phyloP scores from a whole-genome alignment of 352 stramenopile species.

The Phytophthora pini region DNA sequence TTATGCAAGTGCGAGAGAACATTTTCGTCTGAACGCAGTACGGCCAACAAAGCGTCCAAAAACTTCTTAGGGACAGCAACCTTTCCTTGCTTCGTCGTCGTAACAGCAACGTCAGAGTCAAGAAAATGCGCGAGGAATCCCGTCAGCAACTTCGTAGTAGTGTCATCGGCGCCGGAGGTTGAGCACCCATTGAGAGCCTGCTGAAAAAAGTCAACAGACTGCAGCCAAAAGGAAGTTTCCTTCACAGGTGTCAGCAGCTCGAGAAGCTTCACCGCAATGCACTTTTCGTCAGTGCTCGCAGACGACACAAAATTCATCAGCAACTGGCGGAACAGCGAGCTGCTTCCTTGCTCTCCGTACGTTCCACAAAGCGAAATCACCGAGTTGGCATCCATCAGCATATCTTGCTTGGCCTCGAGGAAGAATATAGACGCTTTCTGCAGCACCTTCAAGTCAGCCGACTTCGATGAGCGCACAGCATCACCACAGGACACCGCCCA shows the following conservation, averaged over 20 bases:
- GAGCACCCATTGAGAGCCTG: conserved; percentile 47
- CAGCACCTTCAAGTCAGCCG: conserved; percentile 38
- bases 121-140: conserved; percentile 68
- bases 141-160: conserved; percentile 44
- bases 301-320: conserved; percentile 59
- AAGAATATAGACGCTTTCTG: conserved; percentile 51
- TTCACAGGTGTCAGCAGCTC: conserved; percentile 66
- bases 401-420: conserved; percentile 71
- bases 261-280: conserved; percentile 64
- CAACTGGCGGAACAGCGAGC: conserved; percentile 49
- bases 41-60: conserved; percentile 53
- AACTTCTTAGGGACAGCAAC: conserved; percentile 57
- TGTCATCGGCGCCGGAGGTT: conserved; percentile 1
- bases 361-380: conserved; percentile 59
- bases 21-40: conserved; percentile 54
- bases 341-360: conserved; percentile 41
- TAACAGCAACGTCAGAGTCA: conserved; percentile 36
- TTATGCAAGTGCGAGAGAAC: conserved; percentile 36
- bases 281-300: conserved; percentile 48
- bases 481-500: conserved; percentile 48
- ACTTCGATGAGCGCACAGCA: conserved; percentile 25
- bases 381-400: conserved; percentile 75
- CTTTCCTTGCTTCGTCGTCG: conserved; percentile 34
- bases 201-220: conserved; percentile 71
- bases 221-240: conserved; percentile 59